A percentile compares a stretch with the other conserved stretches of the same genome.
Evolutionary conservation across 2,329 filamentous ascomycete species (phyloP).

Genomic region (Colletotrichum tamarilloi): DNA sequence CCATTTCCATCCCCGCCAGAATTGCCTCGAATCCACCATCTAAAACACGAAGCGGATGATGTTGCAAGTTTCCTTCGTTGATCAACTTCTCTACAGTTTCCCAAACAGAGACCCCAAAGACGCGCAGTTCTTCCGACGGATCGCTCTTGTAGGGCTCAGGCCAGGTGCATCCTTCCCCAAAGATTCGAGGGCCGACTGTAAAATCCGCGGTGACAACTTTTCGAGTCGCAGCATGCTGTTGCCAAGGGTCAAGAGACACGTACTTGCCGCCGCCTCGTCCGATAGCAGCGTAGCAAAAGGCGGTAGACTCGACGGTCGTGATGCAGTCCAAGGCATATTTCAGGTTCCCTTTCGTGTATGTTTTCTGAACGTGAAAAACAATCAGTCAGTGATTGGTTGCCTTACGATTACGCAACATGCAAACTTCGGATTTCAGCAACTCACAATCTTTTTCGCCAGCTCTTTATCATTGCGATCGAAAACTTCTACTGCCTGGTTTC

Average conservation of each 20-base stretch:
- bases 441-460: background rate
- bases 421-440: conserved; percentile 18
- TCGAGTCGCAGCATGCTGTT: background rate
- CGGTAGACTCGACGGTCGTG: conserved; percentile 41
- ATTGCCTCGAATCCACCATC: background rate
- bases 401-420: background rate
- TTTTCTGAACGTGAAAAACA: background rate
- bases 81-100: conserved; percentile 24
- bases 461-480: conserved; percentile 58
- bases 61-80: conserved; percentile 27
- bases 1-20: background rate
- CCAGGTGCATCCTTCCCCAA: conserved; percentile 40
- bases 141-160: conserved; percentile 37
- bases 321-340: conserved; percentile 51
- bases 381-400: background rate
- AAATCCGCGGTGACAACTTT: conserved; percentile 41
- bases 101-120: conserved; percentile 25
- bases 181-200: conserved; percentile 42
- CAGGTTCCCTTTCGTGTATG: conserved; percentile 39
- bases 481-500: conserved; percentile 45
- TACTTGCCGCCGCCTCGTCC: conserved; percentile 40
- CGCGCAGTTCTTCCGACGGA: conserved; percentile 16
- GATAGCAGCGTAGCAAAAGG: conserved; percentile 41
- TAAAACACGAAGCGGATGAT: conserved; percentile 28
- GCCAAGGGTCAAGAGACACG: conserved; percentile 25